Conservation (phyloP, 805 yeast genomes). For the Teunomyces panamensis region DNA sequence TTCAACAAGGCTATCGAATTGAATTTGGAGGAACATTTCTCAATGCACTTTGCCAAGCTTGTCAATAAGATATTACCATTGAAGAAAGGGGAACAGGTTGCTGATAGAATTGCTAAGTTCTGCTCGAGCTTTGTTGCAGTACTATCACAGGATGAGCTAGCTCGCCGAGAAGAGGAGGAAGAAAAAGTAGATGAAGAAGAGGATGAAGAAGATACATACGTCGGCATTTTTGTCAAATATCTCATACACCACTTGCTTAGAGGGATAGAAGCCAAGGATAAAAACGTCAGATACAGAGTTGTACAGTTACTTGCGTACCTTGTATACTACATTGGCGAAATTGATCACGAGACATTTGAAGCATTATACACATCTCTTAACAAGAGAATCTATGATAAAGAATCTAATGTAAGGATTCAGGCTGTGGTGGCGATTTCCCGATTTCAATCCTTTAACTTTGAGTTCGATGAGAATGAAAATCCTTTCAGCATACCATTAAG, state of each 20-base stretch:
- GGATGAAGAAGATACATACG: constrained; percentile 37
- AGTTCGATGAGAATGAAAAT: constrained; percentile 31
- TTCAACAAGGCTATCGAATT: constrained; percentile 54
- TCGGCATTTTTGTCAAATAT: constrained; percentile 54
- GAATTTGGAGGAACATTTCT: constrained; percentile 57
- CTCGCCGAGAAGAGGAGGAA: constrained; percentile 14
- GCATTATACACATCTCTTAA: constrained; percentile 58
- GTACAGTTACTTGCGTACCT: constrained; percentile 71
- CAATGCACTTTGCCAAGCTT: constrained; percentile 55
- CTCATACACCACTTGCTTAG: constrained; percentile 66
- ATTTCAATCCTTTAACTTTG: constrained; percentile 52
- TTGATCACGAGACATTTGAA: constrained; percentile 70
- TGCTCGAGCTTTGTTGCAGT: constrained; percentile 55
- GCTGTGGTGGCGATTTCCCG: constrained; percentile 78
- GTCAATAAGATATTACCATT: constrained; percentile 64
- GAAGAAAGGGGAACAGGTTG: constrained; percentile 67
- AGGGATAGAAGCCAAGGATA: constrained; percentile 76
- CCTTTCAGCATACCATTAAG: constrained; percentile 11
- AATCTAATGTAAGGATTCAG: constrained; percentile 74
- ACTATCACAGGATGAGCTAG: constrained; percentile 35
- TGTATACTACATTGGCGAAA: constrained; percentile 69
- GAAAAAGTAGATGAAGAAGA: constrained; percentile 32
- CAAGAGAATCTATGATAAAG: constrained; percentile 70
- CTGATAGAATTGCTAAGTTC: constrained; percentile 75
- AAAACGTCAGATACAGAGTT: constrained; percentile 74